phyloP scores from a whole-genome alignment of 2,329 filamentous ascomycete genomes.

The Colletotrichum sojae region DNA sequence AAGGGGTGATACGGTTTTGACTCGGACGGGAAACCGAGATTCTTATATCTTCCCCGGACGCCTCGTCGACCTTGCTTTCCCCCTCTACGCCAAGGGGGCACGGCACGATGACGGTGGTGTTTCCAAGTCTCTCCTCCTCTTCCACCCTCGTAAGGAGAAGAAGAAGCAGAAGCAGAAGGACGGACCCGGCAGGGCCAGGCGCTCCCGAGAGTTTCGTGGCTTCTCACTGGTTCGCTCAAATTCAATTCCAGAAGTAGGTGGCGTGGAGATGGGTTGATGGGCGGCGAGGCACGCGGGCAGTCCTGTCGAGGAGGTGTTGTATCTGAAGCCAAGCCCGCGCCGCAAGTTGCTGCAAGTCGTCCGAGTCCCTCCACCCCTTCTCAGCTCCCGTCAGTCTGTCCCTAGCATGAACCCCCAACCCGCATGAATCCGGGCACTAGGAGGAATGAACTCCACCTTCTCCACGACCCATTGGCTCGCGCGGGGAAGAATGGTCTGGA shows the following conservation, averaged over 20 bases:
- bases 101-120: constrained; percentile 13
- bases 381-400: too few species aligned
- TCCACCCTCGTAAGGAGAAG: background rate
- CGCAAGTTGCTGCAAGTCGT: background rate
- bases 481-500: constrained; percentile 38
- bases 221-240: constrained; percentile 40
- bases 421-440: constrained; percentile 23
- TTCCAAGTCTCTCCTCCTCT: background rate
- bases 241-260: constrained; percentile 27
- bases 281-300: constrained; percentile 5
- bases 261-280: constrained; percentile 5
- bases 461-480: constrained; percentile 37
- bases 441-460: constrained; percentile 30
- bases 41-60: constrained; percentile 28
- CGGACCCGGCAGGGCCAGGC: too few species aligned
- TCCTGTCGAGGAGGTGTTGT: constrained; percentile 11
- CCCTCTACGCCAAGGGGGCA: constrained; percentile 13
- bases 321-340: constrained; percentile 12
- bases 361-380: too few species aligned
- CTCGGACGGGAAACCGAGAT: constrained; percentile 15
- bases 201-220: constrained; percentile 4
- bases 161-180: constrained; percentile 5
- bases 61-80: constrained; percentile 2
- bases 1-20: background rate
- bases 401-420: background rate